A percentile compares a stretch with the other conserved stretches of the same genome.
These are phyloP conservation scores for Linnemannia hyalina DNA, from an alignment of 192 early-diverging fungal species.

Conservation along the genomic window DNA sequence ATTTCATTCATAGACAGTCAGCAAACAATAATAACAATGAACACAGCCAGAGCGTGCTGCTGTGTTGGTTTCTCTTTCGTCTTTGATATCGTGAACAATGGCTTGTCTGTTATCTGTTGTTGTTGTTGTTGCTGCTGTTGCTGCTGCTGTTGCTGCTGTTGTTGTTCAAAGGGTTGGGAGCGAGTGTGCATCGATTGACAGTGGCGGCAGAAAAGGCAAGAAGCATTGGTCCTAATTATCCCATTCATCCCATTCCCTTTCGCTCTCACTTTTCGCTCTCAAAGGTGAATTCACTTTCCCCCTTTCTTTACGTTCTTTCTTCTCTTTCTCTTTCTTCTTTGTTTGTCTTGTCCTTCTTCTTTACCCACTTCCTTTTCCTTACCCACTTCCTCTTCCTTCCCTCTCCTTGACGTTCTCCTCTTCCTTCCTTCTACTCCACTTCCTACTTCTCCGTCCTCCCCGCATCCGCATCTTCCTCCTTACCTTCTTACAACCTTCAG, in stretches of 20 bases:
- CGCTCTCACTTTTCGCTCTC: slow-evolving; percentile 7
- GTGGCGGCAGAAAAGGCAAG: too few species aligned
- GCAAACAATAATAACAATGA: not conserved
- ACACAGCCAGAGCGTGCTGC: too few species aligned
- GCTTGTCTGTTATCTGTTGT: too few species aligned
- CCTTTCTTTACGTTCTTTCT: slow-evolving; percentile 1
- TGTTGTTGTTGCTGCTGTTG: not conserved
- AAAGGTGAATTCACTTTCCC: not conserved
- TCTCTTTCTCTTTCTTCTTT: not conserved
- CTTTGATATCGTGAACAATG: too few species aligned
- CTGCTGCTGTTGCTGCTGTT: too few species aligned
- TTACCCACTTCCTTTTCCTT: not conserved
- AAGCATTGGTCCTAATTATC: not conserved
- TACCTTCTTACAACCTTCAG: not conserved
- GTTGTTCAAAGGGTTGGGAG: too few species aligned
- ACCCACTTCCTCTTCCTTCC: not conserved
- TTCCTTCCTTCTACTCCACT: not conserved
- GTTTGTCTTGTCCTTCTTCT: not conserved
- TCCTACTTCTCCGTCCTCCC: not conserved
- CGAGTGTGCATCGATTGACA: too few species aligned
- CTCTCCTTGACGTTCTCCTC: not conserved
- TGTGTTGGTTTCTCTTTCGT: too few species aligned
- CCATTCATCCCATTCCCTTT: slow-evolving; percentile 2
- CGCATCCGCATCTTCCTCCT: not conserved
- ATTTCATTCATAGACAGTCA: too few species aligned